A percentile compares a stretch with the other conserved stretches of the same genome.
Evolutionary conservation across 352 stramenopile genomes (phyloP).

Genomic region (Salisapilia sapeloensis): DNA sequence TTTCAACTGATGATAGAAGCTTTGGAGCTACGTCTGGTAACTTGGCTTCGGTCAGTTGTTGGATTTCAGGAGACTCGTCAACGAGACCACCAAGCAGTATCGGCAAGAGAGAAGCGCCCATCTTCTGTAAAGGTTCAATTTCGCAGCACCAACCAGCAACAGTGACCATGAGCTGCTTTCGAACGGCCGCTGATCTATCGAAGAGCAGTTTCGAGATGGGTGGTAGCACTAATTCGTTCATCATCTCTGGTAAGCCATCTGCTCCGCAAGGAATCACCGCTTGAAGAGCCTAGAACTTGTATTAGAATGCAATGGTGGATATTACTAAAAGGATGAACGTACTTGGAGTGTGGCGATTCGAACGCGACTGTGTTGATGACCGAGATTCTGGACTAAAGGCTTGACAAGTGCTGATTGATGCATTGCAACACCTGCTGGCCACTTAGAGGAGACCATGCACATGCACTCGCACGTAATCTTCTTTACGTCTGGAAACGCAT

Average conservation of each 20-base stretch:
- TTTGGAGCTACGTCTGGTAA: too few species aligned
- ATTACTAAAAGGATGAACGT: too few species aligned
- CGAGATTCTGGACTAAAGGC: slow-evolving; percentile 46
- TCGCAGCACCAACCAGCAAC: slow-evolving; percentile 40
- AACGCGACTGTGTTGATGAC: slow-evolving; percentile 70
- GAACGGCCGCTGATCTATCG: slow-evolving; percentile 40
- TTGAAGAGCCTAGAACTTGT: slow-evolving; percentile 26
- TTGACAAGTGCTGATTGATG: slow-evolving; percentile 53
- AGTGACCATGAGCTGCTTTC: slow-evolving; percentile 46
- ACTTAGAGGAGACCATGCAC: slow-evolving; percentile 28
- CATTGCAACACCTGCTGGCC: slow-evolving; percentile 36
- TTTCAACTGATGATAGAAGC: too few species aligned
- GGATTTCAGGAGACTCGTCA: slow-evolving; percentile 57
- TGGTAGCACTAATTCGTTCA: slow-evolving; percentile 61
- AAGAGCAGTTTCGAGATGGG: slow-evolving; percentile 47
- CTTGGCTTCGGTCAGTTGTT: too few species aligned
- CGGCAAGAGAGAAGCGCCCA: slow-evolving; percentile 43
- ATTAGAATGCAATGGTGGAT: too few species aligned
- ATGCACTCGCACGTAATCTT: slow-evolving; percentile 48
- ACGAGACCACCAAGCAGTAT: slow-evolving; percentile 42
- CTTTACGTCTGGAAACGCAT: slow-evolving; percentile 72
- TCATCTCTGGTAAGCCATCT: slow-evolving; percentile 45
- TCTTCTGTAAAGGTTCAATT: slow-evolving; percentile 36
- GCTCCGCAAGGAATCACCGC: slow-evolving; percentile 45
- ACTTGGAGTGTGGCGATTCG: slow-evolving; percentile 54